Evolutionary conservation across 192 early-diverging fungal genomes (phyloP), one percentile per base, ranked within the genome.

Genomic region (Obelidium mucronatum): DNA sequence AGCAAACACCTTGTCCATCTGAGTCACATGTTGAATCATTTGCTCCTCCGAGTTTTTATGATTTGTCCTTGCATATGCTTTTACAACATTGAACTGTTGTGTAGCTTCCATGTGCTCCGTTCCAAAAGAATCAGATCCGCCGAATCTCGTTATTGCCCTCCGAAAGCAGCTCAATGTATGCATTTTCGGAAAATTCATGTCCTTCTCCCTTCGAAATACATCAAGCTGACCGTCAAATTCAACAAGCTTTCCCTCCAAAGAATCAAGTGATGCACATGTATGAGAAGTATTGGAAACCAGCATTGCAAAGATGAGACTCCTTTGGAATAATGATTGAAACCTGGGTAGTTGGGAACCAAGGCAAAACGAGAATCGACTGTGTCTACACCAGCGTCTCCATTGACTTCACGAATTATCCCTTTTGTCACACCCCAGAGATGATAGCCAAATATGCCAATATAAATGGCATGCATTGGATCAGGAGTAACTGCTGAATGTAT

Each of bases 401-500:
- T 5, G 6, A 11, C 17, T 17, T 44, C 42, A 44, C 6, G 5
- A 17, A 44, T 44, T 5, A 17, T 17, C 5, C 6, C 5, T 44
- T 44, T 44, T 17, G 17, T 17, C 5, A 44, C 6, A 11, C 17
- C 17, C 42, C 42, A 44, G 42, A 44, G 42, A 17, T 59, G 56
- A 33, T 59, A 33, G 11, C 56, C 56, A 59, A 59, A 59, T 5
- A 59, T n/a, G 5, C 56, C 56, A 59, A 59, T 24, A 59, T 13
- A 59, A 59, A 33, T 59, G 5, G 31, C 56, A n/a, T n/a, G n/a
- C n/a, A 59, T 30, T n/a, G 56, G 31, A 59, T 59, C 56, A 59
- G 56, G 8, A 59, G 56, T 59, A 33, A 59, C 31, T 6, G 56
- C 31, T 5, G 56, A 59, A 59, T 59, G 56, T 13, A 59, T 59